Evolutionary conservation across 805 yeast genomes (phyloP).

Genomic region (Metschnikowia kunwiensis): DNA sequence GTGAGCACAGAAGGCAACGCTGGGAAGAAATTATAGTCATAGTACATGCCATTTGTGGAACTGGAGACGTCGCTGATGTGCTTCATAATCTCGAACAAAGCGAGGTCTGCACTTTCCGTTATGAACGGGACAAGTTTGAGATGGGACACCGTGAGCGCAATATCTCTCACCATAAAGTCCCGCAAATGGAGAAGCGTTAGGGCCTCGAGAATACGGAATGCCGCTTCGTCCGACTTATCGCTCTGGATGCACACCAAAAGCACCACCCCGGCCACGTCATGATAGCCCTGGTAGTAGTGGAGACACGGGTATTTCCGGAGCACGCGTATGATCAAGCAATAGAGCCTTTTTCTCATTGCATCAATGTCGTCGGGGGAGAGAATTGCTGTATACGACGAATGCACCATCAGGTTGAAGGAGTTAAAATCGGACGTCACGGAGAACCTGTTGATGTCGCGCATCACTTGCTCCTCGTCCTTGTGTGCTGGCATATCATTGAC

Average conservation of each 20-base stretch:
- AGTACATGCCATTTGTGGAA: conserved; percentile 25
- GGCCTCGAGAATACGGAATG: conserved; percentile 48
- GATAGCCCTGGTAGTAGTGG: conserved; percentile 89
- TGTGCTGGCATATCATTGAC: conserved; percentile 44
- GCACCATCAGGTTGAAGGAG: conserved; percentile 17
- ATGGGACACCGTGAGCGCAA: conserved; percentile 65
- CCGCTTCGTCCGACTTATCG: conserved; percentile 24
- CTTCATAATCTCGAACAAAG: conserved; percentile 39
- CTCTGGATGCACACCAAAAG: conserved; percentile 47
- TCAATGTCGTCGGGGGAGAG: conserved; percentile 30
- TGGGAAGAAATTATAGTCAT: conserved; percentile 43
- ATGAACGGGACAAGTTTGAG: conserved; percentile 64
- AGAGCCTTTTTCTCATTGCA: conserved; percentile 40
- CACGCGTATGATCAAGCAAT: conserved; percentile 47
- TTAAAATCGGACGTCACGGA: conserved; percentile 35
- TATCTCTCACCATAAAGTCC: conserved; percentile 78
- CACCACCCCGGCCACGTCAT: conserved; percentile 74
- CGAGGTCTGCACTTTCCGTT: conserved; percentile 46
- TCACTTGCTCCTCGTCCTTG: conserved; percentile 74
- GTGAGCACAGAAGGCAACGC: conserved; percentile 79
- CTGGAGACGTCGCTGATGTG: conserved; percentile 32
- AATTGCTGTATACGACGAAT: conserved; percentile 32
- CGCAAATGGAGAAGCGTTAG: conserved; percentile 64
- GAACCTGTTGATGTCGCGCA: conserved; percentile 72
- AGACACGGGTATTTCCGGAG: conserved; percentile 60